Base-by-base conservation (phyloP, 176 grass and related monocot species). In the Dactylis glomerata region DNA sequence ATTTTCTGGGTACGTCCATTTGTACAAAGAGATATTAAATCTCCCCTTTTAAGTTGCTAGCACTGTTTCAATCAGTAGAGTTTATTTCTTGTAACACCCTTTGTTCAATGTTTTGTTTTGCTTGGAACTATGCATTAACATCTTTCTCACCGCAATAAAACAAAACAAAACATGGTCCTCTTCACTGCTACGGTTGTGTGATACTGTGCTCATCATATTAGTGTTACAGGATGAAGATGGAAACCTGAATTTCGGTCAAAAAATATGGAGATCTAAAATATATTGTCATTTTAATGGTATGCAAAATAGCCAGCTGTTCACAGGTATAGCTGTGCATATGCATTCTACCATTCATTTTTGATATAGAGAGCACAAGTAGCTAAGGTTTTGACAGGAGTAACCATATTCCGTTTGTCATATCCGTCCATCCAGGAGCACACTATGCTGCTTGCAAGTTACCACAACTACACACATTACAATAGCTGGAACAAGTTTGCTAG, bases 231-330 rank as follows among this genome's bases (percentile, higher is more conserved):
- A 49, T 22, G 10, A 45, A 33, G 26, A 31, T 62, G 26, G 58
- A 61, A 28, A 61, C 22, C 24, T 61, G 4, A 27, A 61, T 28
- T 61, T 15, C 11, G 12, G 57, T 61, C 5, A 31, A 28, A 61
- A 63, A 42, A 15, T 31, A 79, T 76, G 44, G 38, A 77, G 55
- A 62, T 20, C 80, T 73, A 44, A 84, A 61, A 56, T 16, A 30
- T 27, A 5, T 64, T 51, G 22, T 17, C 19, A 14, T 56, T 82
- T 85, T 72, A 49, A 41, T 79, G n/a, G n/a, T n/a, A n/a, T n/a
- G n/a, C n/a, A n/a, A n/a, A n/a, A n/a, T n/a, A n/a, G n/a, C n/a
- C n/a, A n/a, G n/a, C n/a, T n/a, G n/a, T n/a, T n/a, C n/a, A n/a
- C n/a, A n/a, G n/a, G n/a, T n/a, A n/a, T n/a, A n/a, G n/a, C n/a